Evolutionary conservation across 768 basidiomycete genomes (phyloP).

Genomic region (Boletus speciosus): DNA sequence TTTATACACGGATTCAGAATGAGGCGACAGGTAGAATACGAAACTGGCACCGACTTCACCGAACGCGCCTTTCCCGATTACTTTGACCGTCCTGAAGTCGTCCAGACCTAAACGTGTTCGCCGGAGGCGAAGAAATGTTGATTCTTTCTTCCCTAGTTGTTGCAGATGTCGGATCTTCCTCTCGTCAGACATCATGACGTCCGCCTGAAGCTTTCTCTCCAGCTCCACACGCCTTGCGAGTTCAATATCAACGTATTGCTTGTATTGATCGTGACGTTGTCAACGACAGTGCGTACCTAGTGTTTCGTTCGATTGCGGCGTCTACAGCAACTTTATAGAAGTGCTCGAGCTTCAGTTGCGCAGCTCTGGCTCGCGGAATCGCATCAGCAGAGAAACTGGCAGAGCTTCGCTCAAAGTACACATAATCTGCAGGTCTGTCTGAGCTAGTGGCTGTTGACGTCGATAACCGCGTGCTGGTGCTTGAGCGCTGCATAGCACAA

Average conservation of each 20-base stretch:
- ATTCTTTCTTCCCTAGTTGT: constrained; percentile 84
- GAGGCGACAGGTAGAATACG: neutral
- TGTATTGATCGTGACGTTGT: neutral
- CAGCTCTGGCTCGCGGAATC: constrained; percentile 79
- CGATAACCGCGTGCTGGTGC: constrained; percentile 28
- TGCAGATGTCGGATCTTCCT: constrained; percentile 81
- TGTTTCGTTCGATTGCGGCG: constrained; percentile 89
- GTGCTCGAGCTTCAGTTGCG: constrained; percentile 93
- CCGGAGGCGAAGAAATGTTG: constrained; percentile 80
- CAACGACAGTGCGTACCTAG: constrained; percentile 50
- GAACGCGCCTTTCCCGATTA: constrained; percentile 98
- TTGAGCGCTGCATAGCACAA: constrained; percentile 30
- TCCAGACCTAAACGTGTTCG: constrained; percentile 87
- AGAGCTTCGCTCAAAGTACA: constrained; percentile 86
- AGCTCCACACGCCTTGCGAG: constrained; percentile 74
- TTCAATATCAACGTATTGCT: constrained; percentile 1
- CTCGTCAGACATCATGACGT: constrained; percentile 72
- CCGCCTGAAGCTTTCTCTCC: constrained; percentile 72
- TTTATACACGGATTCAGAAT: neutral
- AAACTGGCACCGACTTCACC: constrained; percentile 67
- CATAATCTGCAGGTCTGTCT: constrained; percentile 64
- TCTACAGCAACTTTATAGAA: constrained; percentile 98
- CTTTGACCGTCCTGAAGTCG: constrained; percentile 95
- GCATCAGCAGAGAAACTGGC: constrained; percentile 77
- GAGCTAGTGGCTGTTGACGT: constrained; percentile 22